phyloP scores from a whole-genome alignment of 1,139 yeast genomes.

The Zygosaccharomyces sapae region DNA sequence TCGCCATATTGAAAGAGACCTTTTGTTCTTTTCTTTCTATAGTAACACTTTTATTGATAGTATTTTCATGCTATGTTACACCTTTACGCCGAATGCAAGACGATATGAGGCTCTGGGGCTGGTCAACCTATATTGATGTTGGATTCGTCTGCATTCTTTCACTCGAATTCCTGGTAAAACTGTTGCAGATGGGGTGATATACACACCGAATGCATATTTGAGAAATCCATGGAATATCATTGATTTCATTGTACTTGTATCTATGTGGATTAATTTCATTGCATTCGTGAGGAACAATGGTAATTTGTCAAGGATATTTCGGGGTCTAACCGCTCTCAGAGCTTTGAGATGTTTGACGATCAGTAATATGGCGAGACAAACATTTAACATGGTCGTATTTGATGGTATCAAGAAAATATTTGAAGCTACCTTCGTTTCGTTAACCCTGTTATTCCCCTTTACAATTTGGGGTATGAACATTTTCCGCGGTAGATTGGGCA shows the following conservation, averaged over 20 bases:
- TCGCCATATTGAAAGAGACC: constrained; percentile 39
- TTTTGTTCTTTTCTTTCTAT: constrained; percentile 55
- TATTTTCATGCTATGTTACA: constrained; percentile 73
- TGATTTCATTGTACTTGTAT: constrained; percentile 66
- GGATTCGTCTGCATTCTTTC: constrained; percentile 62
- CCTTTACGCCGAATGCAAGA: constrained; percentile 58
- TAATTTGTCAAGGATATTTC: constrained; percentile 59
- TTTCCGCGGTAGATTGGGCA: constrained; percentile 68
- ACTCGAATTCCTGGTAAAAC: constrained; percentile 69
- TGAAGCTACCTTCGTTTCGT: constrained; percentile 70
- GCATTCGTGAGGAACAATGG: constrained; percentile 56
- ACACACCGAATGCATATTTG: constrained; percentile 80
- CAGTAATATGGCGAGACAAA: constrained; percentile 69
- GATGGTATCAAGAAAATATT: constrained; percentile 75
- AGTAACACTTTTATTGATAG: constrained; percentile 65
- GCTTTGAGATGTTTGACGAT: constrained; percentile 79
- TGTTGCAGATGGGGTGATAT: constrained; percentile 77
- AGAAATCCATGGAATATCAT: constrained; percentile 83
- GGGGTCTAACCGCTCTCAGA: constrained; percentile 82
- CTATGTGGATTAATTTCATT: constrained; percentile 76
- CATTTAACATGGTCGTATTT: constrained; percentile 77
- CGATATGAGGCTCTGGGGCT: constrained; percentile 44
- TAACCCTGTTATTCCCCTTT: constrained; percentile 76
- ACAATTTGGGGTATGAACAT: constrained; percentile 87
- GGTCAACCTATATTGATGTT: constrained; percentile 62